Evolutionary conservation across 768 basidiomycete genomes (phyloP).

Genomic region (Pulveroboletus sp.): DNA sequence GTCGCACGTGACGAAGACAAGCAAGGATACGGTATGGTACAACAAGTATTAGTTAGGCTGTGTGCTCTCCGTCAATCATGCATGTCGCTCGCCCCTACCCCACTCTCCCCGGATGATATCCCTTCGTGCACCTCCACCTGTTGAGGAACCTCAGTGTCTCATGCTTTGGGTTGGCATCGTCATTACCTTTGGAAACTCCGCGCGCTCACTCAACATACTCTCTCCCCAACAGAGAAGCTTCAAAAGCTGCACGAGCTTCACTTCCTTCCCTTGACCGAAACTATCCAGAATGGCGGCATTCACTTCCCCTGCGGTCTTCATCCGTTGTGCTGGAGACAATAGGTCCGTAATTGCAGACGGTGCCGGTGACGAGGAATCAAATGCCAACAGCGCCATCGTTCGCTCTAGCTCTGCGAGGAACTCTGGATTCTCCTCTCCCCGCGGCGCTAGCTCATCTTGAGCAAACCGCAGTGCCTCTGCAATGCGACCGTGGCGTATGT

Average conservation of each 20-base stretch:
- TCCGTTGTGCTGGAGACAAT: constrained; percentile 78
- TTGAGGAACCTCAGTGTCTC: constrained; percentile 22
- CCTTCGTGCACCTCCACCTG: constrained; percentile 31
- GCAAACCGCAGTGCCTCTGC: constrained; percentile 85
- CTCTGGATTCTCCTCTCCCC: constrained; percentile 92
- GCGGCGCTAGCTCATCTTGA: constrained; percentile 87
- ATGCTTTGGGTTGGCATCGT: constrained; percentile 3
- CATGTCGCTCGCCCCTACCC: constrained; percentile 19
- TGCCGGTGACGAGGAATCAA: constrained; percentile 52
- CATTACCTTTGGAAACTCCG: constrained; percentile 74
- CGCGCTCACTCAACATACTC: constrained; percentile 65
- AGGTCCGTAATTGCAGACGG: constrained; percentile 71
- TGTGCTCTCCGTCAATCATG: constrained; percentile 16
- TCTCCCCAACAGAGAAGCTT: constrained; percentile 89
- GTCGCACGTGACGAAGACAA: constrained; percentile 9
- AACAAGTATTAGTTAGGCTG: background rate
- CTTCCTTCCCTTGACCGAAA: constrained; percentile 87
- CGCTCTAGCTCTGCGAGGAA: constrained; percentile 89
- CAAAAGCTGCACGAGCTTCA: constrained; percentile 79
- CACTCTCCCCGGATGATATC: constrained; percentile 9
- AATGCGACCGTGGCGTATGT: constrained; percentile 78
- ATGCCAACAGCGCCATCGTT: constrained; percentile 90
- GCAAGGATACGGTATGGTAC: background rate
- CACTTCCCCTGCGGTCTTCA: constrained; percentile 93
- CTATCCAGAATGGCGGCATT: constrained; percentile 94